Evolutionary conservation across 805 yeast genomes (phyloP).

Genomic region (Candida methanosorbosa): DNA sequence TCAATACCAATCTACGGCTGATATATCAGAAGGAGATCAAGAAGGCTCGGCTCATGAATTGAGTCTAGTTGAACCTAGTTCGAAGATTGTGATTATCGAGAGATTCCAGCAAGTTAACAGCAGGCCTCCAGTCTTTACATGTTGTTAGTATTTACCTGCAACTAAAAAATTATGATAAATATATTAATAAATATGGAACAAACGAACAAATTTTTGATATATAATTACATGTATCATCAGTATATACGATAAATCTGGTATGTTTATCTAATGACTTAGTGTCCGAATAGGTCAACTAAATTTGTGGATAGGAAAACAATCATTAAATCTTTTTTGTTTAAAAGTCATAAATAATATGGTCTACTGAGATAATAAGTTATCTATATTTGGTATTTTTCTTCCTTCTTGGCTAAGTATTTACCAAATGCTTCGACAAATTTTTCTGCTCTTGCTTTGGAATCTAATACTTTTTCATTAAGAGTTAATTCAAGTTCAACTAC

Average conservation of each 20-base stretch:
- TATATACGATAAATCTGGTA: too few species aligned
- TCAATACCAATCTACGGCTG: too few species aligned
- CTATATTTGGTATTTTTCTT: constrained; percentile 6
- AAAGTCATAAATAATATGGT: too few species aligned
- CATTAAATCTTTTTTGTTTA: too few species aligned
- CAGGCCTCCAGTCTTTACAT: constrained; percentile 58
- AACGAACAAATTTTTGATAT: too few species aligned
- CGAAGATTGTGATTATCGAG: constrained; percentile 49
- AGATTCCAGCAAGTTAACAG: constrained; percentile 45
- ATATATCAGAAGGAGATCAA: neutral
- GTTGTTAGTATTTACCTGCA: constrained; percentile 47
- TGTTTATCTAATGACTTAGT: too few species aligned
- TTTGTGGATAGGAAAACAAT: too few species aligned
- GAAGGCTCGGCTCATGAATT: constrained; percentile 2
- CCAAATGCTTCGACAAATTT: constrained; percentile 18
- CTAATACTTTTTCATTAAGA: constrained; percentile 30
- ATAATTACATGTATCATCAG: too few species aligned
- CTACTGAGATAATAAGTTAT: too few species aligned
- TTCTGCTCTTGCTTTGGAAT: constrained; percentile 38
- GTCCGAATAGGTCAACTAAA: too few species aligned
- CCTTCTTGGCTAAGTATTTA: constrained; percentile 12
- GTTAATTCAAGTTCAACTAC: constrained; percentile 27
- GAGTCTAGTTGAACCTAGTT: constrained; percentile 13
- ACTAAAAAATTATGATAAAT: too few species aligned
- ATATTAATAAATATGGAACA: too few species aligned